Conservation (phyloP, 306 rosid species). For the Astragalus membranaceus region DNA sequence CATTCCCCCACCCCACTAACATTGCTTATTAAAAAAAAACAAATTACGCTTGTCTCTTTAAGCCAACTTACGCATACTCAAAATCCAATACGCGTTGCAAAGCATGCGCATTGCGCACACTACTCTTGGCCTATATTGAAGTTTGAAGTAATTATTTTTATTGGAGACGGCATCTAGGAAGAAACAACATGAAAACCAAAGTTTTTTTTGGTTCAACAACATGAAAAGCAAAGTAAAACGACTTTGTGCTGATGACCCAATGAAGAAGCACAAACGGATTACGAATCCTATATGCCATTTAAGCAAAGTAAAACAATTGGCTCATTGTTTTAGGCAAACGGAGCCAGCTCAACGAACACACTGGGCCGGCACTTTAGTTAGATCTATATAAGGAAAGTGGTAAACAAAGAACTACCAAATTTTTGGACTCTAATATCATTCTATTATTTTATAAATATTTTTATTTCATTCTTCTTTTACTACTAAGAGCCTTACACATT, state of each 20-base stretch:
- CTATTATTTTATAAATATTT: no score
- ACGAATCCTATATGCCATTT: neutral
- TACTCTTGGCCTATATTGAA: neutral
- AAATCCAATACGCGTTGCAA: neutral
- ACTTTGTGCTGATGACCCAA: neutral
- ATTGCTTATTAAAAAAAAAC: no score
- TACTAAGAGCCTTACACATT: no score
- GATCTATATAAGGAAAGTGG: no score
- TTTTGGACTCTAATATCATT: no score
- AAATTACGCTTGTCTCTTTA: no score
- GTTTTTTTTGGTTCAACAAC: no score
- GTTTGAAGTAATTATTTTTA: neutral
- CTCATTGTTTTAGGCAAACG: neutral
- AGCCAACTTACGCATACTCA: neutral
- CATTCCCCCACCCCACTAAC: no score
- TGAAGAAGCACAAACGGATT: neutral
- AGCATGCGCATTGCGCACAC: neutral
- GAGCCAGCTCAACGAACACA: neutral
- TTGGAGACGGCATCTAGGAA: constrained; percentile 8
- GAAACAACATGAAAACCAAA: neutral
- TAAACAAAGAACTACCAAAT: no score
- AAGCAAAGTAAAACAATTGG: no score
- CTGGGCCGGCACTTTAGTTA: no score
- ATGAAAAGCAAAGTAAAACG: neutral
- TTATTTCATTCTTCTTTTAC: no score